Evolutionary conservation across 495 filamentous ascomycete genomes (phyloP), one percentile per base, ranked within the genome.

Genomic region (Talaromyces trachyspermus): DNA sequence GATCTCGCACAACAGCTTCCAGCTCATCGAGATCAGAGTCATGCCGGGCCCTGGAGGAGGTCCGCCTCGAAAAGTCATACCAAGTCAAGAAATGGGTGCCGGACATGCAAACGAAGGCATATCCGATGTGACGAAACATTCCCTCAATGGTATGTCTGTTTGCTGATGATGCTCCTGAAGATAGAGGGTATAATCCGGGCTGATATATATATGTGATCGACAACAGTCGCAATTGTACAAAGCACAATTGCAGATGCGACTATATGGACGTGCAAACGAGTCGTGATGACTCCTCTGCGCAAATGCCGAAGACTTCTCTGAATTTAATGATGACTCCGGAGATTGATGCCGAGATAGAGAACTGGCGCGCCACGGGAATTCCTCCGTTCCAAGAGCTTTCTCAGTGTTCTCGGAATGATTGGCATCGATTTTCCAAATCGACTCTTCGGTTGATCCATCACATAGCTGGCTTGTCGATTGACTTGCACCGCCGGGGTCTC

Each of bases 91-190:
- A 96, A 95, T 68, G 92, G 92, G 40, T 98, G 92, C 69, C 89
- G 88, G 56, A 95, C 88, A 25, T 98, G 92, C 78, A 98, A 98
- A 76, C 81, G 84, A 65, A 81, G 92, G 58, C 92, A 98, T 68
- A 97, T 98, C 62, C 81, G 92, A 49, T 98, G 92, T 69, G 92
- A 98, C 64, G 94, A 98, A 66, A 95, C 77, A 49, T 95, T 91
- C 56, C 92, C 94, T 18, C 92, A 98, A 80, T 98, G 92, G 91
- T 96, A 76, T 53, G 74, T 66, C 18, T 30, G 17, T 14, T 18
- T 4, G 4, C 18, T 12, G 3, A 30, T 17, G 20, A 46, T 1
- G 5, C 8, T 2, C n/a, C 27, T 0, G 27, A 24, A 19, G 25
- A 15, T 11, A 11, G n/a, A 53, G 38, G 26, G 8, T 32, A 7